Percentiles rank a stretch among this genome's conserved stretches.
phyloP scores from a whole-genome alignment of 164 flowering plant species.

The Umbellularia californica region DNA sequence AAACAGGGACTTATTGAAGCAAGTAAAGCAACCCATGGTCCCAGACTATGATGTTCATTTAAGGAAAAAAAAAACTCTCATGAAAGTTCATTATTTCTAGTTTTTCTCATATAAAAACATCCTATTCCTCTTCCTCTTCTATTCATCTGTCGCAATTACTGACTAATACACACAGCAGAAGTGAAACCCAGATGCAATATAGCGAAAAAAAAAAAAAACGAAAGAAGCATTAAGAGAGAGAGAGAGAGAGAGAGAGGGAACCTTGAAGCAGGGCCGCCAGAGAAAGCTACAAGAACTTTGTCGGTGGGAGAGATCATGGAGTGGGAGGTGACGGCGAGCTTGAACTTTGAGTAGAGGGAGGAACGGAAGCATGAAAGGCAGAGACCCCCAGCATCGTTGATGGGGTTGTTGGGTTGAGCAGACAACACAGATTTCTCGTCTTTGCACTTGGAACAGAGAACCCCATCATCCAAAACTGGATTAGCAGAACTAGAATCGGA shows the following conservation, averaged over 20 bases:
- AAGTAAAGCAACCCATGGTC: no score
- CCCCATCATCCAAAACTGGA: not conserved
- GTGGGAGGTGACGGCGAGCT: conserved; percentile 66
- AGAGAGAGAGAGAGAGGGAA: conserved; percentile 12
- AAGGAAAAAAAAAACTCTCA: no score
- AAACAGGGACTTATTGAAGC: no score
- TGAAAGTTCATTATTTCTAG: no score
- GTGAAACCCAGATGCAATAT: no score
- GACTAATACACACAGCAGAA: no score
- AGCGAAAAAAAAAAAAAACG: no score
- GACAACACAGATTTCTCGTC: conserved; percentile 25
- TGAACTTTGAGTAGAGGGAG: conserved; percentile 77
- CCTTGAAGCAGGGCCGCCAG: conserved; percentile 95
- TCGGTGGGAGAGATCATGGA: conserved; percentile 79
- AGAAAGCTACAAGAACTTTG: conserved; percentile 86
- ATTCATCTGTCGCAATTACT: no score
- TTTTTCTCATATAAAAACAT: no score
- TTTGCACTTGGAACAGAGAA: conserved; percentile 78
- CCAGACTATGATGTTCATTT: no score
- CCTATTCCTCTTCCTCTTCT: no score
- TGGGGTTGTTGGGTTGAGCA: conserved; percentile 24
- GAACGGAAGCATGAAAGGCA: conserved; percentile 71
- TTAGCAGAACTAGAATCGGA: not conserved
- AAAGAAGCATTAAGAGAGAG: no score
- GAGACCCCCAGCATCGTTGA: conserved; percentile 16